Percentiles rank a stretch among this genome's conserved stretches.
phyloP scores from a whole-genome alignment of 2,329 filamentous ascomycete species.

The Aureobasidium melanogenum region DNA sequence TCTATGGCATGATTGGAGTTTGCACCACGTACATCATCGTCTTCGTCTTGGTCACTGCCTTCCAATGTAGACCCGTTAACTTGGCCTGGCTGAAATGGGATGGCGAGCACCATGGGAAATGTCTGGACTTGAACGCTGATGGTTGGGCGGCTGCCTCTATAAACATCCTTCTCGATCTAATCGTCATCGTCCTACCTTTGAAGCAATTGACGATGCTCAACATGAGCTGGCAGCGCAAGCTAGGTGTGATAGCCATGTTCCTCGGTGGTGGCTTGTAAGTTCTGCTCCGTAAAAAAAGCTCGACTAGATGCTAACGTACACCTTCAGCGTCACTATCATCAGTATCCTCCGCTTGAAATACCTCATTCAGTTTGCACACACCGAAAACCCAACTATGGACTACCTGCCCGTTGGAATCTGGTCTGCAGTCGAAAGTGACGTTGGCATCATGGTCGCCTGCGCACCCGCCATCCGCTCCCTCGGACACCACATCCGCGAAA shows the following conservation, averaged over 20 bases:
- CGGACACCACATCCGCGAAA: background rate
- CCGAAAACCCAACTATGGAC: constrained; percentile 12
- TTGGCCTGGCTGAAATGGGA: constrained; percentile 10
- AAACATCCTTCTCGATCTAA: constrained; percentile 14
- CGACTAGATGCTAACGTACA: background rate
- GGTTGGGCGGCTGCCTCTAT: constrained; percentile 11
- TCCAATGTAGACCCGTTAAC: constrained; percentile 8
- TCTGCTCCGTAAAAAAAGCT: background rate
- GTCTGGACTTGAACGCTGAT: constrained; percentile 8
- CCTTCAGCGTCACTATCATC: constrained; percentile 14
- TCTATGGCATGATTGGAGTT: constrained; percentile 20
- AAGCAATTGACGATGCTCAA: constrained; percentile 11
- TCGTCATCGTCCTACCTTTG: constrained; percentile 14
- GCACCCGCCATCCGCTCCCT: constrained; percentile 16
- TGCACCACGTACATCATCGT: constrained; percentile 14
- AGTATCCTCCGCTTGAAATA: constrained; percentile 15
- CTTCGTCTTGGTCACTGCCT: constrained; percentile 9
- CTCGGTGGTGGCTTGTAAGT: constrained; percentile 16
- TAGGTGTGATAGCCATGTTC: constrained; percentile 14
- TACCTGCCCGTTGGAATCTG: constrained; percentile 13
- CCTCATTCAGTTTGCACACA: constrained; percentile 12
- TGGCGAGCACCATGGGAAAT: background rate
- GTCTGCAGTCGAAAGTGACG: constrained; percentile 14
- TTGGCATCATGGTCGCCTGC: constrained; percentile 15
- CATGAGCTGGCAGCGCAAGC: constrained; percentile 9